Base-by-base conservation (phyloP, 2,329 filamentous ascomycete genomes). In the Fusarium duplospermum region DNA sequence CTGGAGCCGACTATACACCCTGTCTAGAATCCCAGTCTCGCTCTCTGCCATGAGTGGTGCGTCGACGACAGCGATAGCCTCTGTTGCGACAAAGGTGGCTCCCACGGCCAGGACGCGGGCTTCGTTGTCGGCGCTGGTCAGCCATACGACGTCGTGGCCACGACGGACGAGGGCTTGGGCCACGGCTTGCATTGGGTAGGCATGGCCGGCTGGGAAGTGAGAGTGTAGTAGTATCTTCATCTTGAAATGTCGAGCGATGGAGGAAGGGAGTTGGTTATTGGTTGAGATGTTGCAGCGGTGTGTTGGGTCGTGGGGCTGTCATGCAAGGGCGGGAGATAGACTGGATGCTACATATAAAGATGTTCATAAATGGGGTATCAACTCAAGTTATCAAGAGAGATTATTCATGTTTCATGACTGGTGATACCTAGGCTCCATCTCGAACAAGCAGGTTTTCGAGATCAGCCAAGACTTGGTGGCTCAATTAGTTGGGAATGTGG, bases 151-250 rank as follows among this genome's bases (percentile, higher is more conserved):
- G 8, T 82, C 72, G 70, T 85, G 83, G 66, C 82, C 82, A 35
- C 80, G 80, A 27, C 76, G 76, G 35, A 83, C 76, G 24, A 84
- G 81, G 56, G 82, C 80, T 64, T 80, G 77, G 57, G 82, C 82
- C 5, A 84, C 77, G 6, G 83, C 82, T 63, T 83, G 82, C 80
- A 83, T 83, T 16, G 83, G 83, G 36, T 82, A 80, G 27, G 81
- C 79, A 75, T 84, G 83, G 42, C 82, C 83, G 0, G 81, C 82
- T 11, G 82, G 83, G 47, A 83, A 84, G 63, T 83, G 82, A 10
- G 83, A 84, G 62, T 84, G 79, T 9, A 84, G 75, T 13, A 85
- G 78, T 56, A 85, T 76, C 57, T 81, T 84, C 80, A 84, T 82
- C n/a, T 40, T 38, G 61, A 1, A 6, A 35, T n/a, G 11, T n/a